These are phyloP conservation scores for Aspergillus jensenii DNA, from an alignment of 2,329 filamentous ascomycete species.

Conservation along the genomic window DNA sequence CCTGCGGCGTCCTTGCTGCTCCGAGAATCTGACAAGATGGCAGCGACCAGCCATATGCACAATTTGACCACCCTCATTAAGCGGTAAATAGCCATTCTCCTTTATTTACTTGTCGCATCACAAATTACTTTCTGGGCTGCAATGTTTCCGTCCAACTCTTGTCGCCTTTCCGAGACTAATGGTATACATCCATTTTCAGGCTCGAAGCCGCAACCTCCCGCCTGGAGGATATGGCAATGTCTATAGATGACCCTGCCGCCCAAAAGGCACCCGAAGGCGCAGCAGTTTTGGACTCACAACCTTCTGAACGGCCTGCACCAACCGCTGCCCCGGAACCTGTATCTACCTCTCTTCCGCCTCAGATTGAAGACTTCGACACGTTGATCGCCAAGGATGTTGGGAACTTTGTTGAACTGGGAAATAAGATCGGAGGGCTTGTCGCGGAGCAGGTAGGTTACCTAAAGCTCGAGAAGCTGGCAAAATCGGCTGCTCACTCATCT, in stretches of 20 bases:
- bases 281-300: conserved; percentile 23
- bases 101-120: background rate
- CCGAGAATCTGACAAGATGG: conserved; percentile 53
- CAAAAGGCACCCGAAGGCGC: conserved; percentile 33
- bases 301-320: conserved; percentile 27
- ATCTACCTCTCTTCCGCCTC: conserved; percentile 66
- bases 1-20: conserved; percentile 8
- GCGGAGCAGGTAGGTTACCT: conserved; percentile 68
- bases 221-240: conserved; percentile 91
- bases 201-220: conserved; percentile 96
- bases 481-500: conserved; percentile 19
- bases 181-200: conserved; percentile 59
- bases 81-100: conserved; percentile 63
- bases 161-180: conserved; percentile 25
- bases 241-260: conserved; percentile 54
- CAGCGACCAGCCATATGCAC: conserved; percentile 78
- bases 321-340: conserved; percentile 49
- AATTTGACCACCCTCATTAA: conserved; percentile 98
- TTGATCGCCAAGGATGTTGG: conserved; percentile 73
- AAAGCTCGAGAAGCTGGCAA: background rate
- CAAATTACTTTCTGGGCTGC: background rate
- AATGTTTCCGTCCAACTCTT: background rate
- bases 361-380: conserved; percentile 83
- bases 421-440: conserved; percentile 73
- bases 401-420: conserved; percentile 75